Conservation (phyloP, 768 basidiomycete species). For the Lactarius hengduanensis region DNA sequence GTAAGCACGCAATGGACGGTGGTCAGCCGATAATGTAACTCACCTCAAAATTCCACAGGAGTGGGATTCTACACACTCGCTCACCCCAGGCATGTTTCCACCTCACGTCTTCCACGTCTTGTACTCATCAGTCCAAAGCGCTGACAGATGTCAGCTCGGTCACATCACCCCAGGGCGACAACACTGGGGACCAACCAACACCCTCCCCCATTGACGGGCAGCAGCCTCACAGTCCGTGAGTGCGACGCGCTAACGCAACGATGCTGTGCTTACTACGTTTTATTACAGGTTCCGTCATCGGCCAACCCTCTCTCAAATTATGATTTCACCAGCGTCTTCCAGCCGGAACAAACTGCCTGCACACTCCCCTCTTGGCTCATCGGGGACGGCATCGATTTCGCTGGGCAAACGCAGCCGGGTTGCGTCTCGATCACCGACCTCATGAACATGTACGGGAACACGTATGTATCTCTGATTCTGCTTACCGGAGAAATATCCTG, state of each 20-base stretch:
- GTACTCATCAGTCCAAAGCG: not conserved
- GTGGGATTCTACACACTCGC: not conserved
- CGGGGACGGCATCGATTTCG: not conserved
- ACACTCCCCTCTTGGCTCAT: not conserved
- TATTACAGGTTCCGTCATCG: not conserved
- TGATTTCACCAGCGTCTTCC: not conserved
- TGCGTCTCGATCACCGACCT: not conserved
- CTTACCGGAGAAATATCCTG: not conserved
- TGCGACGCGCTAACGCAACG: not conserved
- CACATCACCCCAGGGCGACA: not conserved
- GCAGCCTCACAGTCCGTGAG: not conserved
- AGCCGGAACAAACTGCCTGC: not conserved
- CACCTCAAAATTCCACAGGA: not conserved
- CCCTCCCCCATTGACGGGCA: not conserved
- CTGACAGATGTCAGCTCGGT: not conserved
- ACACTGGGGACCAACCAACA: not conserved
- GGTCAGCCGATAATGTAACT: not conserved
- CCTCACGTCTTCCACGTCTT: not conserved
- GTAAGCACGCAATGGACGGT: not conserved
- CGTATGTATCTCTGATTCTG: not conserved
- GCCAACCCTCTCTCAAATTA: not conserved
- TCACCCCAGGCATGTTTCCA: not conserved
- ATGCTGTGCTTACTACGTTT: not conserved
- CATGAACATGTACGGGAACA: not conserved
- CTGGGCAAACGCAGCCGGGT: not conserved